phyloP scores from a whole-genome alignment of 2,329 filamentous ascomycete species.

The Cyphellophora attinorum region DNA sequence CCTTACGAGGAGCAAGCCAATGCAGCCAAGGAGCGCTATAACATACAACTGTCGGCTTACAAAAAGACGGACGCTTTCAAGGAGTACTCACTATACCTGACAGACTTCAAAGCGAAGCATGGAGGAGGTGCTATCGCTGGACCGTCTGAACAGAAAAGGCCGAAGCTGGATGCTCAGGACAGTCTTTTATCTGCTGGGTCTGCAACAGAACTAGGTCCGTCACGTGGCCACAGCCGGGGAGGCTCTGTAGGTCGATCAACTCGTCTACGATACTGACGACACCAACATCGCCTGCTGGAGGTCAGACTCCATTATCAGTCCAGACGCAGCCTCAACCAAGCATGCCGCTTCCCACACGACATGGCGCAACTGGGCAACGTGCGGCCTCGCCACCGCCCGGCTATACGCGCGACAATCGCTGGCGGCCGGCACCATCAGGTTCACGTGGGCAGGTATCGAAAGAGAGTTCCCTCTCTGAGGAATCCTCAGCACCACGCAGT shows the following conservation, averaged over 20 bases:
- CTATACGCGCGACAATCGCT: background rate
- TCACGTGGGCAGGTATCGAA: conserved; percentile 6
- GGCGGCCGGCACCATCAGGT: background rate
- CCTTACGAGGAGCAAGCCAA: conserved; percentile 63
- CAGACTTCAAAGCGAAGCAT: conserved; percentile 70
- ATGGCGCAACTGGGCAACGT: conserved; percentile 8
- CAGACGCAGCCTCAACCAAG: conserved; percentile 3
- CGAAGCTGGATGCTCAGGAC: conserved; percentile 31
- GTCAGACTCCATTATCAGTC: too few species aligned
- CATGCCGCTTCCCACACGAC: conserved; percentile 10
- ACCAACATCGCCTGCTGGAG: background rate
- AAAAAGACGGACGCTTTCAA: conserved; percentile 65
- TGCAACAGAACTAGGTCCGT: too few species aligned
- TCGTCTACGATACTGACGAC: conserved; percentile 10
- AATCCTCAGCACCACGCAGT: conserved; percentile 12
- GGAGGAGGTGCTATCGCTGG: conserved; percentile 15
- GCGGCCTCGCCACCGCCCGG: background rate
- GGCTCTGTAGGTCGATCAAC: conserved; percentile 14
- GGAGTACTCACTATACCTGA: conserved; percentile 61
- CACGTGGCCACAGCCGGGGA: conserved; percentile 11
- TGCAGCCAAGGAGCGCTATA: conserved; percentile 66
- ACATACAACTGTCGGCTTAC: conserved; percentile 61
- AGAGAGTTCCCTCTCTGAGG: conserved; percentile 17
- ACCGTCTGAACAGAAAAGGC: conserved; percentile 31
- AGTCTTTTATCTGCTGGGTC: too few species aligned